These are phyloP conservation scores for Alternaria panax DNA, from an alignment of 2,329 filamentous ascomycete genomes.

Conservation along the genomic window DNA sequence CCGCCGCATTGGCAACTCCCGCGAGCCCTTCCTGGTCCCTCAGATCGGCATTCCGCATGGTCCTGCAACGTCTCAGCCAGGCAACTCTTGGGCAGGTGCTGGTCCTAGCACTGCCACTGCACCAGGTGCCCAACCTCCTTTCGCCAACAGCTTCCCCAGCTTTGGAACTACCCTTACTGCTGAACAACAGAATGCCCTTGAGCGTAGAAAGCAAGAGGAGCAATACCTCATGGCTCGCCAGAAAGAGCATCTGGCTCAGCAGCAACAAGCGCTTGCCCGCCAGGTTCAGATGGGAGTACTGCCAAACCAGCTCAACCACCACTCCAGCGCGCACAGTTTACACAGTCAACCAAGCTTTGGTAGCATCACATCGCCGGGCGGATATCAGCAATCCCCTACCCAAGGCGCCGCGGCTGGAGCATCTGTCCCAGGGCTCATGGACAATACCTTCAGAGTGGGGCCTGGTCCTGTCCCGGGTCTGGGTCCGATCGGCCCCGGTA, in stretches of 20 bases:
- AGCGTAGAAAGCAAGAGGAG: slow-evolving; percentile 96
- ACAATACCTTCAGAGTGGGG: slow-evolving; percentile 59
- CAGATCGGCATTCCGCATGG: slow-evolving; percentile 96
- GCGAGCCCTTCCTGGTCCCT: slow-evolving; percentile 95
- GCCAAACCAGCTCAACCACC: slow-evolving; percentile 79
- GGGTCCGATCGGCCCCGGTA: slow-evolving; percentile 55
- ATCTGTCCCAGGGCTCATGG: slow-evolving; percentile 71
- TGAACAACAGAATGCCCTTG: slow-evolving; percentile 96
- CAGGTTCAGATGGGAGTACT: slow-evolving; percentile 69
- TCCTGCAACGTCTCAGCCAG: slow-evolving; percentile 63
- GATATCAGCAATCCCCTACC: slow-evolving; percentile 68
- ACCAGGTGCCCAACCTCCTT: slow-evolving; percentile 72
- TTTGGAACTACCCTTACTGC: slow-evolving; percentile 96
- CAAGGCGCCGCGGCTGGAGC: slow-evolving; percentile 58
- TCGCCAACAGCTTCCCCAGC: slow-evolving; percentile 91
- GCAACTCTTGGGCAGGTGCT: slow-evolving; percentile 54
- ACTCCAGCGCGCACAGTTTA: slow-evolving; percentile 92
- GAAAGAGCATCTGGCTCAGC: slow-evolving; percentile 88
- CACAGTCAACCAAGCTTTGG: slow-evolving; percentile 98
- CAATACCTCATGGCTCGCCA: slow-evolving; percentile 97
- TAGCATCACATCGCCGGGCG: slow-evolving; percentile 87
- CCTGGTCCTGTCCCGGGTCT: slow-evolving; percentile 49
- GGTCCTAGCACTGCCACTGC: slow-evolving; percentile 45
- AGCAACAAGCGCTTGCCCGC: slow-evolving; percentile 77
- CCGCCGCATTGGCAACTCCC: slow-evolving; percentile 92